Base-by-base conservation (phyloP, 1,284 basidiomycete genomes). In the Paramarasmius palmivorus region DNA sequence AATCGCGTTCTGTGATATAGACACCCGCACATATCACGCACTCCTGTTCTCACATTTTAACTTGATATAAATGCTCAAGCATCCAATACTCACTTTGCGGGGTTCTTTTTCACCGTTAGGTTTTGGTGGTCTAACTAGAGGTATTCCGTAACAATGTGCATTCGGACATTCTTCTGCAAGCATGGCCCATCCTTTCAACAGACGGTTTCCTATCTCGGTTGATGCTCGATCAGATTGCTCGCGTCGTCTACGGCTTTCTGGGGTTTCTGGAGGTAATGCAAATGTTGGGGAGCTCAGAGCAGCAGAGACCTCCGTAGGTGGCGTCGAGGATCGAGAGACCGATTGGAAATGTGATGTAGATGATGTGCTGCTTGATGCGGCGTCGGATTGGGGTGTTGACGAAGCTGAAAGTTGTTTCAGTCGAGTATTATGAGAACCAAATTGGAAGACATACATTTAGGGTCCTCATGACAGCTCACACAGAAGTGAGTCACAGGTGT, bases 161-260 rank as follows among this genome's bases (percentile, higher is more conserved):
- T 81, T 85, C 0, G 82, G 81, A 63, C 92, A 93, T 70, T 92
- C 90, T 47, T 92, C 90, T 38, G 79, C 88, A 19, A 93, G 74
- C 87, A 93, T 89, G 0, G 90, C 83, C 89, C 89, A 93, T 39
- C 91, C 91, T 65, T 83, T 84, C 42, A 93, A 69, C 56, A 93
- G 73, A 26, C 83, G 78, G 56, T 79, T 84, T 37, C 88, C 91
- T 35, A 93, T 90, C 63, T 89, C 88, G 50, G 82, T 70, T 1
- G 90, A 90, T 8, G 92, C 91, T 23, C 70, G 72, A 65, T 93
- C 91, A 5, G 89, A 91, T 66, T 93, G 91, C 56, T 86, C 83
- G 54, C 90, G 81, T 39, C 91, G 78, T 37, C 79, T 80, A 40
- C 83, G 69, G 20, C 76, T 78, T 59, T 85, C 83, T 59, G 82